Evolutionary conservation across 257 asterid genomes (phyloP).

Genomic region (Lantana camara): DNA sequence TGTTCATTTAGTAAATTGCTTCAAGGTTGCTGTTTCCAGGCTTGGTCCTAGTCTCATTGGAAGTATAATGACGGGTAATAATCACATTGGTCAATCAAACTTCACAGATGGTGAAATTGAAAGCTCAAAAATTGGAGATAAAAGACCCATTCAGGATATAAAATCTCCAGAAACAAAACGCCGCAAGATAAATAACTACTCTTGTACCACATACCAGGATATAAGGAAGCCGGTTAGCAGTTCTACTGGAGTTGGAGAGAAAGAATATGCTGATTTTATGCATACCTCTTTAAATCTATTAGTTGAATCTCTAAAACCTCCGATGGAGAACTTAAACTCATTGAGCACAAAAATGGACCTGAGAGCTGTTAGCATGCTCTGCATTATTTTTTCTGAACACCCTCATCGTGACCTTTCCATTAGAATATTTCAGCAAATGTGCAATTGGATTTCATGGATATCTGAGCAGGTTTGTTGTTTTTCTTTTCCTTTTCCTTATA

Average conservation of each 20-base stretch:
- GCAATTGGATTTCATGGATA: slow-evolving; percentile 83
- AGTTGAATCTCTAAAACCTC: slow-evolving; percentile 74
- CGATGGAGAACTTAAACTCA: slow-evolving; percentile 45
- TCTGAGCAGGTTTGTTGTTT: slow-evolving; percentile 65
- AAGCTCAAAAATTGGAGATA: slow-evolving; percentile 52
- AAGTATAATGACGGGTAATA: slow-evolving; percentile 37
- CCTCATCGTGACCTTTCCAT: slow-evolving; percentile 58
- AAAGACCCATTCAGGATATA: slow-evolving; percentile 55
- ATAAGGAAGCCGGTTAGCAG: slow-evolving; percentile 27
- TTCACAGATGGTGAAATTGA: slow-evolving; percentile 32
- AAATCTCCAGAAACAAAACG: slow-evolving; percentile 57
- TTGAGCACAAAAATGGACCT: slow-evolving; percentile 59
- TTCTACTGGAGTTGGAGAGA: slow-evolving; percentile 43
- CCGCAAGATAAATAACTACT: slow-evolving; percentile 49
- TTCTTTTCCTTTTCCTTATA: slow-evolving; percentile 22
- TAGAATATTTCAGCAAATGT: slow-evolving; percentile 56
- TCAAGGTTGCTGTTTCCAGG: slow-evolving; percentile 68
- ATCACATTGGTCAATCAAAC: slow-evolving; percentile 29
- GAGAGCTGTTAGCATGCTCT: slow-evolving; percentile 71
- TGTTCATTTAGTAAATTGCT: slow-evolving; percentile 65
- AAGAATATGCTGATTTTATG: slow-evolving; percentile 66
- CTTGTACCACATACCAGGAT: slow-evolving; percentile 38
- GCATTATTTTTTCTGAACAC: slow-evolving; percentile 67
- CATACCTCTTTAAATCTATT: slow-evolving; percentile 53
- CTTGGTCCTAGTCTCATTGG: slow-evolving; percentile 61